A percentile compares a stretch with the other conserved stretches of the same genome.
Evolutionary conservation across 495 filamentous ascomycete genomes (phyloP).

Genomic region (Penicillium cinerascens): DNA sequence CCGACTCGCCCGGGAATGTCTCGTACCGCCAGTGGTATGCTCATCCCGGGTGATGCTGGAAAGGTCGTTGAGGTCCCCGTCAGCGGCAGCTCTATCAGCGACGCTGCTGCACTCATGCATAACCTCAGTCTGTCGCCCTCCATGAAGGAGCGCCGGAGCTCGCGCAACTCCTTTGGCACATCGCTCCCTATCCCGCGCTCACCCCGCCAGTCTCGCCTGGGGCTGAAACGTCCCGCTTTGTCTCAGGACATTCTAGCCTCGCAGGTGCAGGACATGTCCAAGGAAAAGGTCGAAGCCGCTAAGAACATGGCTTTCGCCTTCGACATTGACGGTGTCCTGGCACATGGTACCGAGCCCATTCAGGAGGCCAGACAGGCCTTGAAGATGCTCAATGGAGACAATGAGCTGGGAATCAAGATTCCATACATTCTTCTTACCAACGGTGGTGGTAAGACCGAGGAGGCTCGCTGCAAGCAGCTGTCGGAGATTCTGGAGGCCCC

Average conservation of each 20-base stretch:
- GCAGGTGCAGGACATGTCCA: conserved; percentile 67
- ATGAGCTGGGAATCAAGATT: conserved; percentile 78
- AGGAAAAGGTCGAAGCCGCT: conserved; percentile 61
- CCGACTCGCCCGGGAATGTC: not conserved
- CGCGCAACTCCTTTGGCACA: conserved; percentile 76
- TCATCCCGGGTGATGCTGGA: conserved; percentile 47
- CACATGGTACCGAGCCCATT: conserved; percentile 75
- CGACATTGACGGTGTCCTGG: conserved; percentile 87
- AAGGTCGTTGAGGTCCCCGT: conserved; percentile 70
- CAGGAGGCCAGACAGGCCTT: conserved; percentile 81
- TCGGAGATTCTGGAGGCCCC: conserved; percentile 66
- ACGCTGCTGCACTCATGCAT: conserved; percentile 71
- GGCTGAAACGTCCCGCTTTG: conserved; percentile 48
- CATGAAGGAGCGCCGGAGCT: conserved; percentile 61
- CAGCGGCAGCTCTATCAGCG: conserved; percentile 63
- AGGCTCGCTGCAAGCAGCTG: conserved; percentile 76
- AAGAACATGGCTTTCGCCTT: conserved; percentile 84
- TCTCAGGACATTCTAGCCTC: conserved; percentile 68
- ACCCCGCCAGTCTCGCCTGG: conserved; percentile 65
- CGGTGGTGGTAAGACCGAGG: conserved; percentile 86
- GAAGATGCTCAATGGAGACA: conserved; percentile 81
- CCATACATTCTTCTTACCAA: conserved; percentile 95
- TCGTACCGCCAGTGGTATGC: conserved; percentile 23
- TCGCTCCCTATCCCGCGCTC: conserved; percentile 73
- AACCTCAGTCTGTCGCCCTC: conserved; percentile 65